Base-by-base conservation (phyloP, 306 rosid species). In the Cicer cuneatum region DNA sequence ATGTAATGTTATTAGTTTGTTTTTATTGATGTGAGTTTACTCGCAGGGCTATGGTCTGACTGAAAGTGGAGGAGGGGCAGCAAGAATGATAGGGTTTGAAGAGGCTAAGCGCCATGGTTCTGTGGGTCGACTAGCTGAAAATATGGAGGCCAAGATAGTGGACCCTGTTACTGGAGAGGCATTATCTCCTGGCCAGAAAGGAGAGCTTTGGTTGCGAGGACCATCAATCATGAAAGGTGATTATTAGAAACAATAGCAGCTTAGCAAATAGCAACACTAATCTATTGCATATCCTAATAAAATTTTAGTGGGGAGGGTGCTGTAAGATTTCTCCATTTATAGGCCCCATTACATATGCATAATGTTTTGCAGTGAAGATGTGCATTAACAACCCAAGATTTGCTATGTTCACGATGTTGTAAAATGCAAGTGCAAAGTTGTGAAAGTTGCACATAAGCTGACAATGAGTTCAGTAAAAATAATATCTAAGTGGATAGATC, bases 201-300 rank as follows among this genome's bases (percentile, higher is more conserved):
- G 98, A 5, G 98, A 94, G 79, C 88, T 94, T 2, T 91, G 96
- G 97, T 46, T 94, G 45, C 83, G 96, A 73, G 98, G 97, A 57
- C 96, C 97, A 43, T 75, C 88, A 9, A 57, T 94, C 74, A 94
- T 94, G 98, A 85, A 87, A 79, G 92, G 97, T 86, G 18, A 33
- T 48, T 9, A n/a, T 45, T 45, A 66, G 19, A 21, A 42, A 42
- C 35, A 40, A 47, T 66, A 24, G 8, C 43, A 33, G 7, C 61
- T 65, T 65, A 72, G 37, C 43, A 35, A 33, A 54, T 65, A 72
- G 37, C 43, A 35, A 33, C 19, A 37, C 58, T 58, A 42, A 24
- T 41, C 24, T 7, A 43, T 76, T 35, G 24, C 10, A 16, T 5
- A 52, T 19, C 69, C 59, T 24, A 54, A 41, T 76, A 33, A 38